Evolutionary conservation across 257 asterid genomes (phyloP).

Genomic region (Solanum gandarillasii): DNA sequence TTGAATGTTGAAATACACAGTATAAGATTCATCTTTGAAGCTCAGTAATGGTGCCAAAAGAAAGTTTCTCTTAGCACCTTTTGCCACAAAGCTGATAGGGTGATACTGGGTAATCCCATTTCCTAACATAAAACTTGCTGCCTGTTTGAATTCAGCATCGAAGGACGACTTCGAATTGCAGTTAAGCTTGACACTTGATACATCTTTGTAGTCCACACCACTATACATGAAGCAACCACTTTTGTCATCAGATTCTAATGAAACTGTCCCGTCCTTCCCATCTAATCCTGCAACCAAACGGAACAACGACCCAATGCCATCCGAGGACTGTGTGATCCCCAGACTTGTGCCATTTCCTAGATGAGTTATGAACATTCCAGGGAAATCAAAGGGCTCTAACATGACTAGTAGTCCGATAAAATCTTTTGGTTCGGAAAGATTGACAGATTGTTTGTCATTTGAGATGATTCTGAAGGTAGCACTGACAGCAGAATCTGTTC

Average conservation of each 20-base stretch:
- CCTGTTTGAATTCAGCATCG: constrained; percentile 24
- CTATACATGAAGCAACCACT: constrained; percentile 38
- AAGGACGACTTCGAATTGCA: constrained; percentile 28
- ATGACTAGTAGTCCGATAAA: constrained; percentile 27
- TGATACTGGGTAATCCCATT: constrained; percentile 51
- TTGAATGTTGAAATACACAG: constrained; percentile 50
- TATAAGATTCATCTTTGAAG: constrained; percentile 75
- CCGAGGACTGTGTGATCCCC: constrained; percentile 15
- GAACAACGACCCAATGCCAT: constrained; percentile 11
- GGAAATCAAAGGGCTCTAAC: constrained; percentile 60
- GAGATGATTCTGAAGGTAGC: constrained; percentile 52
- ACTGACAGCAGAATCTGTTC: constrained; percentile 41
- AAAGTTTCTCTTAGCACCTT: constrained; percentile 47
- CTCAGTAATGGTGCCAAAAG: constrained; percentile 56
- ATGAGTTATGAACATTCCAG: constrained; percentile 47
- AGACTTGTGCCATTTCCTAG: constrained; percentile 34
- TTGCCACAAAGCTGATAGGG: constrained; percentile 73
- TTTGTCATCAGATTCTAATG: constrained; percentile 30
- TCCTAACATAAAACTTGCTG: constrained; percentile 44
- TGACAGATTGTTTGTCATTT: not conserved
- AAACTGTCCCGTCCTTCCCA: constrained; percentile 24
- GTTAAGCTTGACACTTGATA: constrained; percentile 23
- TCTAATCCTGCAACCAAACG: constrained; percentile 33
- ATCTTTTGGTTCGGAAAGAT: constrained; percentile 14
- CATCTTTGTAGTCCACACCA: constrained; percentile 7